A percentile compares a stretch with the other conserved stretches of the same genome.
phyloP scores from a whole-genome alignment of 805 yeast species.

The Wickerhamiella sergipiensis region DNA sequence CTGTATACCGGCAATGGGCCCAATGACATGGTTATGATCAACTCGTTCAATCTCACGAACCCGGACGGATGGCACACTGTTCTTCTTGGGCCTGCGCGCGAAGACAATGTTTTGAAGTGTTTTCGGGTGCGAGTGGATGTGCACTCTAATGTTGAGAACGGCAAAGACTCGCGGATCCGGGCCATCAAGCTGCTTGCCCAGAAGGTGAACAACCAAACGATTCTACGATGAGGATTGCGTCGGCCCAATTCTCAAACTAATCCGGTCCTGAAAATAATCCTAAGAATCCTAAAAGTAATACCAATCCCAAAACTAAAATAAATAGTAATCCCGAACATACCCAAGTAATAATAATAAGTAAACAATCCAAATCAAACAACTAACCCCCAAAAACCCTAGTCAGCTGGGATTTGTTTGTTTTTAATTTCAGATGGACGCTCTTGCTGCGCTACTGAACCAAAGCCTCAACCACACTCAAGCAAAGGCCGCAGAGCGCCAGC shows the following conservation, averaged over 20 bases:
- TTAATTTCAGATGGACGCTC: background rate
- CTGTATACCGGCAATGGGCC: constrained; percentile 67
- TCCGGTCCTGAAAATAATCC: too few species aligned
- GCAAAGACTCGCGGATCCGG: constrained; percentile 86
- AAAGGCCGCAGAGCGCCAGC: constrained; percentile 36
- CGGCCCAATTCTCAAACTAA: too few species aligned
- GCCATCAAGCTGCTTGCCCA: constrained; percentile 25
- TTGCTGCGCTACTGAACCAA: constrained; percentile 21
- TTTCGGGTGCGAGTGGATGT: constrained; percentile 51
- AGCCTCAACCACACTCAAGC: constrained; percentile 20
- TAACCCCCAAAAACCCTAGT: too few species aligned
- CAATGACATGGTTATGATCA: constrained; percentile 60
- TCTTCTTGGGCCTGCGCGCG: constrained; percentile 39
- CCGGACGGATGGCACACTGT: constrained; percentile 74
- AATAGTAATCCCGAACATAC: too few species aligned
- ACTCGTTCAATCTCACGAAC: constrained; percentile 41
- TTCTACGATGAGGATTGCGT: too few species aligned
- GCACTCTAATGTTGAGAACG: constrained; percentile 77
- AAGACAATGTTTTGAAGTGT: constrained; percentile 48
- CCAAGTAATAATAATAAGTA: too few species aligned
- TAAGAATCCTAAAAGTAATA: too few species aligned
- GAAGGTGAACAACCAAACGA: background rate
- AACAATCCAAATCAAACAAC: too few species aligned
- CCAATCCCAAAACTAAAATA: too few species aligned
- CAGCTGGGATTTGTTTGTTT: too few species aligned